phyloP scores from a whole-genome alignment of 805 yeast genomes.

The Kurtzmaniella fragi region DNA sequence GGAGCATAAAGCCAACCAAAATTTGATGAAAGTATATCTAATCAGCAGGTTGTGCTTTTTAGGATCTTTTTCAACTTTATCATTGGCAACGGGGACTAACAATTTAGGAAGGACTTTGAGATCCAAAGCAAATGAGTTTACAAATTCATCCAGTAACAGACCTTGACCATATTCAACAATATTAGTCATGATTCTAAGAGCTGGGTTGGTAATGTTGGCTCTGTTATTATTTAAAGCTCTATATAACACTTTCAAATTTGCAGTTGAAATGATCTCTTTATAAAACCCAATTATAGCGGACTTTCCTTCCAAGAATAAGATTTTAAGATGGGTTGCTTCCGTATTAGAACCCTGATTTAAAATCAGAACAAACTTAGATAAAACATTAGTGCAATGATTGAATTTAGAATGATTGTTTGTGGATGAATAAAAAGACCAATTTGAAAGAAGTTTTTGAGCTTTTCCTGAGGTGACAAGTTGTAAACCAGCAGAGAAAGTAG shows the following conservation, averaged over 20 bases:
- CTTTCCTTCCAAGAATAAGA: slow-evolving; percentile 13
- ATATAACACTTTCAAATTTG: slow-evolving; percentile 58
- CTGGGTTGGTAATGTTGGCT: slow-evolving; percentile 57
- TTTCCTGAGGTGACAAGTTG: slow-evolving; percentile 8
- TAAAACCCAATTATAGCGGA: slow-evolving; percentile 29
- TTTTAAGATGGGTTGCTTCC: slow-evolving; percentile 6
- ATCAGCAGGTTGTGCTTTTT: slow-evolving; percentile 33
- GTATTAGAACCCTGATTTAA: slow-evolving; percentile 6
- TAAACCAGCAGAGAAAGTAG: too few species aligned
- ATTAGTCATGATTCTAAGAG: slow-evolving; percentile 50
- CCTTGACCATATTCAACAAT: slow-evolving; percentile 48
- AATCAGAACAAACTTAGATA: slow-evolving; percentile 26
- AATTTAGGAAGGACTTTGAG: slow-evolving; percentile 58
- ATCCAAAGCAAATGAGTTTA: slow-evolving; percentile 64
- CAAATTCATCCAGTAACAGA: slow-evolving; percentile 48
- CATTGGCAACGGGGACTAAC: slow-evolving; percentile 41
- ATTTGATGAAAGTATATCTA: slow-evolving; percentile 54
- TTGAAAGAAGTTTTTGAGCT: slow-evolving; percentile 28
- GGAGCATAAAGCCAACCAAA: slow-evolving; percentile 53
- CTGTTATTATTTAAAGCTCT: slow-evolving; percentile 58
- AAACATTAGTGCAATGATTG: slow-evolving; percentile 36
- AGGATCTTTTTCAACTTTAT: slow-evolving; percentile 21
- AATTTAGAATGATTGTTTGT: slow-evolving; percentile 50
- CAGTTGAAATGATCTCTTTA: slow-evolving; percentile 46
- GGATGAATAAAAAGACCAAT: slow-evolving; percentile 41